Evolutionary conservation across 2,329 filamentous ascomycete species (phyloP), one percentile per base, ranked within the genome.

Genomic region (Fusarium xylarioides): DNA sequence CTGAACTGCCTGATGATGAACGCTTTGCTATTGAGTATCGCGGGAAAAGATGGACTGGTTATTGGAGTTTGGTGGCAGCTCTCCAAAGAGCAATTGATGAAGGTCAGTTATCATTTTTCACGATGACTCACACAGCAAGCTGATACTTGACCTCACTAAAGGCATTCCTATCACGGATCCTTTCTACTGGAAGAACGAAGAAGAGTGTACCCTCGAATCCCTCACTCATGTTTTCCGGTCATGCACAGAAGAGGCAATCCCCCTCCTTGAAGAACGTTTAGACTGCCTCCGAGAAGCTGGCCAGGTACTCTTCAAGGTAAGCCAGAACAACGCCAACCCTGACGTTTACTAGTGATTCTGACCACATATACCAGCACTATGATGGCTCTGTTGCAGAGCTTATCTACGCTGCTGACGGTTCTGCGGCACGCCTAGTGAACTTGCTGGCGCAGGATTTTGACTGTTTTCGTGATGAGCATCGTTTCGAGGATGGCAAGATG

Each of bases 11-110:
- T 1, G 91, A 93, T 16, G 87, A 90, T 10, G 91, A 95, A 76
- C 88, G 94, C 16, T 99, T 95, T 81, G 89, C 92, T 15, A 88
- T 99, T 46, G 91, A 93, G 64, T 98, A 98, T 82, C 89, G 88
- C 50, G 95, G 90, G 34, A 91, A 90, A 81, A 90, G 83, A 64
- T 98, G 95, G 94, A 98, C 95, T 0, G 96, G 96, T 7, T 99
- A 99, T 82, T 97, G 93, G 91, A 97, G 95, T 80, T 84, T 99
- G 63, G 94, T 98, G 26, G 96, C 96, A 30, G 90, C 93, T 28
- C 82, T 99, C 77, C 93, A 95, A 81, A 87, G 96, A 77, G 97
- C 95, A 5, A 83, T 98, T 46, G 95, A 98, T 57, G 95, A 98
- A 86, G 92, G 93, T 83, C 50, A 66, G 80, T 79, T 38, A 34